phyloP scores from a whole-genome alignment of 2,329 filamentous ascomycete species.

The Cladosporium sp. region DNA sequence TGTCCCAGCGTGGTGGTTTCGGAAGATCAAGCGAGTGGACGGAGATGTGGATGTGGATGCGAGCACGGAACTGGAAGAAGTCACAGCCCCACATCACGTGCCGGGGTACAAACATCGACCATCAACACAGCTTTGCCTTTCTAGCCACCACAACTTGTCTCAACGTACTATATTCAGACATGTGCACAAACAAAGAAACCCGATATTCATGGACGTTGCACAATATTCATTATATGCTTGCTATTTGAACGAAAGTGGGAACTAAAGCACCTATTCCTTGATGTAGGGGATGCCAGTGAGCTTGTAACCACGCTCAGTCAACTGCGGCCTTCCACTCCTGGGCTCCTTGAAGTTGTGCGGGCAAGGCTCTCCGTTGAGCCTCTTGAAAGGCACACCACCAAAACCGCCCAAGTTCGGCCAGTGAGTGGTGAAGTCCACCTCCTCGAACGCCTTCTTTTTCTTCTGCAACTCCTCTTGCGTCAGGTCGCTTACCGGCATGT shows the following conservation, averaged over 20 bases:
- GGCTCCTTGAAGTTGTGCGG: constrained; percentile 36
- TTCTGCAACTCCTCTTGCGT: constrained; percentile 21
- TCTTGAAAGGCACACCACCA: constrained; percentile 17
- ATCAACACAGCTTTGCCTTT: no score
- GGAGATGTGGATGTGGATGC: neutral
- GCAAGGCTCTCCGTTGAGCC: constrained; percentile 25
- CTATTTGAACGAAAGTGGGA: neutral
- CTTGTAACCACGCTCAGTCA: constrained; percentile 42
- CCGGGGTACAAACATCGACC: neutral
- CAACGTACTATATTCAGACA: no score
- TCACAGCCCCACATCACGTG: neutral
- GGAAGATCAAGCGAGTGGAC: neutral
- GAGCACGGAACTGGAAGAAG: neutral
- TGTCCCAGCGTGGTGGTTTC: neutral
- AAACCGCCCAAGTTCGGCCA: constrained; percentile 28
- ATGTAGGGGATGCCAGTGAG: constrained; percentile 49
- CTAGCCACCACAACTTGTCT: no score
- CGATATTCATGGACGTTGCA: no score
- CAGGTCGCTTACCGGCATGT: constrained; percentile 24
- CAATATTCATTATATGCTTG: neutral
- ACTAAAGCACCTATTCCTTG: constrained; percentile 13
- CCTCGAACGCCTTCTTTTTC: constrained; percentile 16
- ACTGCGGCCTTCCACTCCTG: constrained; percentile 33
- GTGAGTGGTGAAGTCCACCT: constrained; percentile 24
- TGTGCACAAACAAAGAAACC: no score